Percentiles rank a stretch among this genome's conserved stretches.
Evolutionary conservation across 441 rosid species (phyloP).

Genomic region (Metrosideros polymorpha): DNA sequence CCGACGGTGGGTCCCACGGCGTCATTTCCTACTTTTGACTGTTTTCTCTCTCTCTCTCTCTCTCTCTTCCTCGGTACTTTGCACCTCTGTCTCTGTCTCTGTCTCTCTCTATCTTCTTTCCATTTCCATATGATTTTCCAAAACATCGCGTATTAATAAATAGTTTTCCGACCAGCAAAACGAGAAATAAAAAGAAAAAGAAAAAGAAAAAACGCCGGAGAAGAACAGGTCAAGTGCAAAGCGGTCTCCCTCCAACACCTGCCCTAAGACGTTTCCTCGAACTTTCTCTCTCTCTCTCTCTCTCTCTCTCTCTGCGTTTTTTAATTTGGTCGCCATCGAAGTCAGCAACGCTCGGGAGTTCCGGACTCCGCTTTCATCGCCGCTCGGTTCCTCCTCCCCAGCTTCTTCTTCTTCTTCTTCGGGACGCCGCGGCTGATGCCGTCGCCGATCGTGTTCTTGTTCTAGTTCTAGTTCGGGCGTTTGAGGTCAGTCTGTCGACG

Average conservation of each 20-base stretch:
- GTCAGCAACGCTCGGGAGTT: not conserved
- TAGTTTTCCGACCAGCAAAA: no score
- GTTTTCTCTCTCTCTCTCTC: not conserved
- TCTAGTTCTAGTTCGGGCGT: not conserved
- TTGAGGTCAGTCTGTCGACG: not conserved
- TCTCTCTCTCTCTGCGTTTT: not conserved
- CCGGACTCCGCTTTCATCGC: not conserved
- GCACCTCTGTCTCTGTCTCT: not conserved
- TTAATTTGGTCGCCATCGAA: not conserved
- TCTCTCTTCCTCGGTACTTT: no score
- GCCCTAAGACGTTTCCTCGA: slow-evolving; percentile 16
- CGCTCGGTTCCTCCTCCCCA: no score
- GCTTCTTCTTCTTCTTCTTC: no score
- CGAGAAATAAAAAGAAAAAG: accelerated
- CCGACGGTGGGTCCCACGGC: not conserved
- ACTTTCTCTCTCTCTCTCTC: slow-evolving; percentile 3
- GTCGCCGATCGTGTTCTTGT: not conserved
- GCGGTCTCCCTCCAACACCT: not conserved
- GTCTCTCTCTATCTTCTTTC: not conserved
- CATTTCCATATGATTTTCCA: not conserved
- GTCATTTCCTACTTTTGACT: not conserved
- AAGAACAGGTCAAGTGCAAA: not conserved
- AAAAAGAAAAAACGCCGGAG: not conserved
- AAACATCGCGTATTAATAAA: no score
- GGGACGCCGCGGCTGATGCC: not conserved